Evolutionary conservation across 2,329 filamentous ascomycete species (phyloP), one percentile per base, ranked within the genome.

Genomic region (Stenocarpella maydis): DNA sequence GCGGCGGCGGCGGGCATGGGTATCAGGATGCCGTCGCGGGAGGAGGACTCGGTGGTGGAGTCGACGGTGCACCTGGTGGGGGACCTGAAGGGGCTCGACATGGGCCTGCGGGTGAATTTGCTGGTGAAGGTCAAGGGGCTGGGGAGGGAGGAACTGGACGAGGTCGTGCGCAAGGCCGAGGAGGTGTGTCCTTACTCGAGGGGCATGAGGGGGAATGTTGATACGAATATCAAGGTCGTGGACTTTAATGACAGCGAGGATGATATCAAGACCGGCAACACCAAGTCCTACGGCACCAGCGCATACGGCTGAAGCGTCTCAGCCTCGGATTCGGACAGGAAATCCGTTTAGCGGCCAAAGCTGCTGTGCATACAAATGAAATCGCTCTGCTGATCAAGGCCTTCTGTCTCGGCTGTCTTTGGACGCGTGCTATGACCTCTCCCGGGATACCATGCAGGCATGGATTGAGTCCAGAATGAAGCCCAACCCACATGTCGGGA

Each of bases 31-130:
- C 82, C 82, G 0, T 73, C 74, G 2, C 77, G 74, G 49, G 66
- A 76, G 19, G 75, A 77, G 69, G 80, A 82, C 65, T 80, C 78
- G 10, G 73, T 83, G 19, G 78, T 84, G 8, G 77, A 81, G 71
- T 76, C 78, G 6, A 82, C 78, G 21, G 82, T 84, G 15, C 78
- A 84, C 67, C 75, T 84, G 15, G 81, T 84, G 5, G 82, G 83
- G 2, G 78, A 80, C 70, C 78, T 83, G 78, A 82, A 82, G 75
- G 74, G 77, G 66, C 75, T 82, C 19, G 82, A 85, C 65, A 77
- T 84, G 76, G 81, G 82, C 1, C 74, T 84, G 49, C 72, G 80
- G 4, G 82, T 83, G 2, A 78, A 83, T 31, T 80, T 84, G 78
- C 77, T 79, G 50, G 78, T 84, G 17, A 79, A 76, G 74, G 71